phyloP scores from a whole-genome alignment of 257 asterid species.

The Lavandula angustifolia region DNA sequence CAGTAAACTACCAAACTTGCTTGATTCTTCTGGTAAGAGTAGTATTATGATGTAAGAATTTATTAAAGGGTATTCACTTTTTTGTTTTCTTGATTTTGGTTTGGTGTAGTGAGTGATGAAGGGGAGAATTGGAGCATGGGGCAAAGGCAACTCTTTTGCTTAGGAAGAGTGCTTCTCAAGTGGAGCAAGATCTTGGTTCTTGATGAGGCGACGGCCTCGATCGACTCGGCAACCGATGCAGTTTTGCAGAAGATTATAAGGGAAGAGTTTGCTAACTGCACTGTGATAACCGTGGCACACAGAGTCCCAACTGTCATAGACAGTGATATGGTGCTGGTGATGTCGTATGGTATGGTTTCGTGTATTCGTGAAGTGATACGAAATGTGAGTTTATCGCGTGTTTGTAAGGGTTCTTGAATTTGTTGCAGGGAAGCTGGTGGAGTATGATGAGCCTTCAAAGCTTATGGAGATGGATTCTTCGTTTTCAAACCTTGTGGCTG shows the following conservation, averaged over 20 bases:
- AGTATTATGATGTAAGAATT: not conserved
- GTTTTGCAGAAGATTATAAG: slow-evolving; percentile 71
- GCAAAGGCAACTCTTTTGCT: slow-evolving; percentile 83
- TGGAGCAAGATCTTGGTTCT: slow-evolving; percentile 67
- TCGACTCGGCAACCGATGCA: slow-evolving; percentile 77
- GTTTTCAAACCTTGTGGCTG: slow-evolving; percentile 74
- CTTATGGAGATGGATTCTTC: slow-evolving; percentile 62
- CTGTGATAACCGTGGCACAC: slow-evolving; percentile 78
- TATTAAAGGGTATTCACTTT: too few species aligned
- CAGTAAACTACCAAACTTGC: slow-evolving; percentile 57
- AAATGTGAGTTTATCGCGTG: too few species aligned
- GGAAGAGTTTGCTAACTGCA: slow-evolving; percentile 63
- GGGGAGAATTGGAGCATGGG: slow-evolving; percentile 97
- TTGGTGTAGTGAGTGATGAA: slow-evolving; percentile 68
- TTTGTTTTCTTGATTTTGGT: not conserved
- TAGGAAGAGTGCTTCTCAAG: slow-evolving; percentile 69
- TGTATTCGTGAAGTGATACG: not conserved
- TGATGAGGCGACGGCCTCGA: slow-evolving; percentile 94
- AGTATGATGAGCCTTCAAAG: slow-evolving; percentile 65
- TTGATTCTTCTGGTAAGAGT: slow-evolving; percentile 65
- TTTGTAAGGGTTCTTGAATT: not conserved
- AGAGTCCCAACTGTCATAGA: slow-evolving; percentile 87
- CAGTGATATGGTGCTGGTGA: slow-evolving; percentile 78
- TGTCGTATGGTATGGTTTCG: slow-evolving; percentile 56
- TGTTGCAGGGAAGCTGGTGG: slow-evolving; percentile 55